A percentile compares a stretch with the other conserved stretches of the same genome.
phyloP scores from a whole-genome alignment of 208 protist species.

The Herpetomonas muscarum region DNA sequence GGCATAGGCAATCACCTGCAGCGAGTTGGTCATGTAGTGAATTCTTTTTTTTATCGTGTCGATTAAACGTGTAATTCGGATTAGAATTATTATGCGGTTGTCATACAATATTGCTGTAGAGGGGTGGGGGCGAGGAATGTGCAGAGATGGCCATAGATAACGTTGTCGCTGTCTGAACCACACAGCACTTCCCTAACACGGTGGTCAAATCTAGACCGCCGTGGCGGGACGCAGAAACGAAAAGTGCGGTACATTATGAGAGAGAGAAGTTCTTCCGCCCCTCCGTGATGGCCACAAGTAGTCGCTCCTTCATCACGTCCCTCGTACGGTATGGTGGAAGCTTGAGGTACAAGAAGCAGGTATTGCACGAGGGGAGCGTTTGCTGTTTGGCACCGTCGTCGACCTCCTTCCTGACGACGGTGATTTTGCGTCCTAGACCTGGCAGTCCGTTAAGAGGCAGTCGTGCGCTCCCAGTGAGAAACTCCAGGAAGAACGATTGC shows the following conservation, averaged over 20 bases:
- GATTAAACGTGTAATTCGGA: no score
- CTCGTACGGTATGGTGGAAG: constrained; percentile 77
- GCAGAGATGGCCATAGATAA: no score
- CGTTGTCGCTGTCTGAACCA: no score
- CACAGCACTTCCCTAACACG: no score
- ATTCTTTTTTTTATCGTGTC: no score
- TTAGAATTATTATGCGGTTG: no score
- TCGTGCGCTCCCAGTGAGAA: constrained; percentile 79
- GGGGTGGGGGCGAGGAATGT: no score
- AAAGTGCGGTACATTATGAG: constrained; percentile 36
- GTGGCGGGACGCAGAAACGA: background rate
- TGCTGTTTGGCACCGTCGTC: constrained; percentile 45
- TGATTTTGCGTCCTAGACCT: constrained; percentile 70
- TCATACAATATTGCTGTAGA: no score
- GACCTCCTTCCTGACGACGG: constrained; percentile 80
- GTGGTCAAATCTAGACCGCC: background rate
- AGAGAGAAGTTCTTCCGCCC: constrained; percentile 85
- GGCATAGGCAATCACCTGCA: no score
- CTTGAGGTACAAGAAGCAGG: constrained; percentile 91
- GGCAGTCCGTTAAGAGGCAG: constrained; percentile 78
- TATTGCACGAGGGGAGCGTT: constrained; percentile 88
- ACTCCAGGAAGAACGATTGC: constrained; percentile 86
- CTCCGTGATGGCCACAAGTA: constrained; percentile 77
- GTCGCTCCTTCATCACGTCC: constrained; percentile 63
- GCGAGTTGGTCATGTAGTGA: no score